Evolutionary conservation across 371 early-diverging fungal species (phyloP), one percentile per base, ranked within the genome.

Genomic region (Sporodiniella umbellata): DNA sequence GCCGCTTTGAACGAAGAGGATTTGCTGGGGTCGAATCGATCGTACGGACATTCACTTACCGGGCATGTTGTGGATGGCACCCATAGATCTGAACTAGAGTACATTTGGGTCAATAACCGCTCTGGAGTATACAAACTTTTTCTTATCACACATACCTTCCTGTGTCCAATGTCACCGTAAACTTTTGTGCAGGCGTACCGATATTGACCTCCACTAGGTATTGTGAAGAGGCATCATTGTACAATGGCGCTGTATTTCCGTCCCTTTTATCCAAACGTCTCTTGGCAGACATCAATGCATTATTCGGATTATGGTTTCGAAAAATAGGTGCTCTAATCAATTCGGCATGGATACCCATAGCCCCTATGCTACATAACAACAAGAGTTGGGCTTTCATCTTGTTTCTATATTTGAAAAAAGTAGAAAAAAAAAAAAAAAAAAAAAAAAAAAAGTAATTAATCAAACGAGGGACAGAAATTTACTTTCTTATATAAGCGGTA

Each of bases 141-240:
- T 42, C 33, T 14, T 7, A 30, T 24, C 28, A n/a, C n/a, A n/a
- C 5, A 52, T 66, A 63, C 74, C 74, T 73, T 37, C 75, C 75
- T 15, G 75, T 75, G 43, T 75, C 75, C 8, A 75, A 30, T 21
- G 69, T 64, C 6, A 75, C 71, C 14, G 62, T 56, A 35, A 75
- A 75, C 7, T 54, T 56, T 30, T 75, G 75, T 26, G 62, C 35
- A 11, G 75, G 75, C n/a, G 71, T 60, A 19, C 75, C 75, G 15
- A 75, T 56, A 33, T 56, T 56, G 10, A 75, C 54, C 15, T 68
- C 39, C 24, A 72, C 50, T 10, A 72, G 53, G 26, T 72, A 72
- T 31, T 68, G 65, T 2, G 73, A 64, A 3, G 68, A 69, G 51
- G 51, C 51, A 38, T 68, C 69, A 28, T 72, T 72, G 42, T 64